phyloP scores from a whole-genome alignment of 768 basidiomycete species.

The Agaricus subrufescens region DNA sequence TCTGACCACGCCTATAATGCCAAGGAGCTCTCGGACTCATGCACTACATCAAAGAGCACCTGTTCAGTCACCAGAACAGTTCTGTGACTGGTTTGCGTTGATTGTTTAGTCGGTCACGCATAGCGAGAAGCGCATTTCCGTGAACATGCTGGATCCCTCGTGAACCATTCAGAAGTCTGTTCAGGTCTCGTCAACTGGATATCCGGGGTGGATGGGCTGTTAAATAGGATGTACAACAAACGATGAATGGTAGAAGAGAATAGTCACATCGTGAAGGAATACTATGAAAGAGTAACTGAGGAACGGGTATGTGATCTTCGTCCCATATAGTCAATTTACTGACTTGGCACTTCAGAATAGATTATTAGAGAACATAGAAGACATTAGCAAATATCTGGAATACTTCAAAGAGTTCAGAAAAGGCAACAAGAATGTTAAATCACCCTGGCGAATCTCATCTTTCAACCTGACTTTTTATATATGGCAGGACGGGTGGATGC shows the following conservation, averaged over 20 bases:
- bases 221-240: constrained; percentile 77
- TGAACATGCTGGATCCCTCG: constrained; percentile 73
- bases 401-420: constrained; percentile 95
- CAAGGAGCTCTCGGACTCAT: constrained; percentile 25
- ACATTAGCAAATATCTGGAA: constrained; percentile 74
- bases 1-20: constrained; percentile 34
- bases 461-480: constrained; percentile 87
- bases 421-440: constrained; percentile 90
- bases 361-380: constrained; percentile 72
- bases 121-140: constrained; percentile 93
- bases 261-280: constrained; percentile 86
- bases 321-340: not conserved
- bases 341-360: constrained; percentile 48
- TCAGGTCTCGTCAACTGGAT: constrained; percentile 70
- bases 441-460: constrained; percentile 88
- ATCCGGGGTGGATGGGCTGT: constrained; percentile 66
- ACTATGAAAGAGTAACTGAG: constrained; percentile 84
- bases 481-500: constrained; percentile 96
- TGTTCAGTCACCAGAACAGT: constrained; percentile 89
- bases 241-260: constrained; percentile 90
- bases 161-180: constrained; percentile 73
- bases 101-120: constrained; percentile 89
- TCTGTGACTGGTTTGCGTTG: constrained; percentile 93
- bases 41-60: constrained; percentile 71
- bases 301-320: constrained; percentile 63